These are phyloP conservation scores for Linum tenue DNA, from an alignment of 345 rosid genomes.

Conservation along the genomic window DNA sequence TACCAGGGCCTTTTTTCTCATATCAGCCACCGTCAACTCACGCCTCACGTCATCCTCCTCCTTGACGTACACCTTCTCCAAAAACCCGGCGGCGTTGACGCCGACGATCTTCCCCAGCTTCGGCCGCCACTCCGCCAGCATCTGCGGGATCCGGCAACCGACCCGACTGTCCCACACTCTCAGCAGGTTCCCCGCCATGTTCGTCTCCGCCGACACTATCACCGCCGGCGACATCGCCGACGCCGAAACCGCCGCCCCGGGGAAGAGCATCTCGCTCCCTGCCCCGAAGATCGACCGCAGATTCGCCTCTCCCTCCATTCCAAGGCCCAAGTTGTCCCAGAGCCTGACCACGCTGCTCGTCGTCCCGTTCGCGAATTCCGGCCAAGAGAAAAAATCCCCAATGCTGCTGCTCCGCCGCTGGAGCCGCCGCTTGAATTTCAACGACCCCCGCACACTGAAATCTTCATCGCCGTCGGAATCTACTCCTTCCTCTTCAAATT, in stretches of 20 bases:
- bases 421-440: conserved; percentile 18
- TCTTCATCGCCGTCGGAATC: conserved; percentile 18
- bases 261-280: conserved; percentile 6
- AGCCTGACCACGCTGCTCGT: conserved; percentile 50
- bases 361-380: conserved; percentile 35
- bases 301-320: conserved; percentile 19
- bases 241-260: conserved; percentile 12
- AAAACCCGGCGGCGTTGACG: conserved; percentile 14
- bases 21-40: conserved; percentile 41
- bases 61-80: conserved; percentile 8
- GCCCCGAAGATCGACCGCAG: conserved; percentile 15
- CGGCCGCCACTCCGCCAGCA: conserved; percentile 59
- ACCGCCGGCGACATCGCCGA: conserved; percentile 18
- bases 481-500: neutral
- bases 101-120: conserved; percentile 26
- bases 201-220: conserved; percentile 30
- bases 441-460: conserved; percentile 39
- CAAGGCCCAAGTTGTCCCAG: conserved; percentile 43
- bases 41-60: conserved; percentile 42
- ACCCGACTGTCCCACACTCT: conserved; percentile 60
- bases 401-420: conserved; percentile 37
- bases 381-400: conserved; percentile 32
- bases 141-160: conserved; percentile 33
- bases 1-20: conserved; percentile 49
- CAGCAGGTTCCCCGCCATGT: conserved; percentile 21